Conservation (phyloP, 768 basidiomycete genomes). For the Boletus subparvulus region DNA sequence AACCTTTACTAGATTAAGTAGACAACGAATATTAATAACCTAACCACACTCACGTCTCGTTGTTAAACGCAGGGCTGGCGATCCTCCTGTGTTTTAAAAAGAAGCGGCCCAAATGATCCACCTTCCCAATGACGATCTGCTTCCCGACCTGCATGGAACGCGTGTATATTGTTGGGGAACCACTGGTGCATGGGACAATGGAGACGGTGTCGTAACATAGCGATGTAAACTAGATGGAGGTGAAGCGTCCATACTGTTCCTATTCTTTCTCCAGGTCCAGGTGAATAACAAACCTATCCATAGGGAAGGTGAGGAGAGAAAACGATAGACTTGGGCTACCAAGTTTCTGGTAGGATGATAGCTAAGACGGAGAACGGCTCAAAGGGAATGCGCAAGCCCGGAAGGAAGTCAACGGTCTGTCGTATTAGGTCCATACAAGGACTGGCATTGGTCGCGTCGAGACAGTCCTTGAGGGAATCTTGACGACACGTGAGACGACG, state of each 20-base stretch:
- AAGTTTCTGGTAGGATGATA: slow-evolving; percentile 16
- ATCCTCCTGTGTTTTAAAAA: slow-evolving; percentile 10
- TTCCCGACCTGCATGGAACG: slow-evolving; percentile 22
- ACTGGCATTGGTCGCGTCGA: neutral
- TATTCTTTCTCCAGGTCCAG: slow-evolving; percentile 26
- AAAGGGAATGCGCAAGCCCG: slow-evolving; percentile 23
- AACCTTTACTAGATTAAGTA: slow-evolving; percentile 10
- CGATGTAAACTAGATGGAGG: slow-evolving; percentile 16
- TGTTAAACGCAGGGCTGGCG: slow-evolving; percentile 23
- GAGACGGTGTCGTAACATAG: slow-evolving; percentile 22
- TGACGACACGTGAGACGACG: slow-evolving; percentile 14
- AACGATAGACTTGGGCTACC: slow-evolving; percentile 16
- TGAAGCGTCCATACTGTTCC: slow-evolving; percentile 8
- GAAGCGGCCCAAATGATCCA: slow-evolving; percentile 6
- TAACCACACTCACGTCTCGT: slow-evolving; percentile 19
- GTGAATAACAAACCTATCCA: slow-evolving; percentile 14
- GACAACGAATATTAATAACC: neutral
- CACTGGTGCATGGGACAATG: slow-evolving; percentile 20
- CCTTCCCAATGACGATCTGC: slow-evolving; percentile 21
- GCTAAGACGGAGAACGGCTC: slow-evolving; percentile 10
- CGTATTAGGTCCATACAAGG: neutral
- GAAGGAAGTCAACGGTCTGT: slow-evolving; percentile 18
- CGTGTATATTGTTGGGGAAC: slow-evolving; percentile 20
- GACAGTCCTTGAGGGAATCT: slow-evolving; percentile 15
- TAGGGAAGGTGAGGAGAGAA: neutral